Percentiles rank a stretch among this genome's conserved stretches.
Evolutionary conservation across 371 early-diverging fungal genomes (phyloP).

Genomic region (Conidiobolus incongruus): DNA sequence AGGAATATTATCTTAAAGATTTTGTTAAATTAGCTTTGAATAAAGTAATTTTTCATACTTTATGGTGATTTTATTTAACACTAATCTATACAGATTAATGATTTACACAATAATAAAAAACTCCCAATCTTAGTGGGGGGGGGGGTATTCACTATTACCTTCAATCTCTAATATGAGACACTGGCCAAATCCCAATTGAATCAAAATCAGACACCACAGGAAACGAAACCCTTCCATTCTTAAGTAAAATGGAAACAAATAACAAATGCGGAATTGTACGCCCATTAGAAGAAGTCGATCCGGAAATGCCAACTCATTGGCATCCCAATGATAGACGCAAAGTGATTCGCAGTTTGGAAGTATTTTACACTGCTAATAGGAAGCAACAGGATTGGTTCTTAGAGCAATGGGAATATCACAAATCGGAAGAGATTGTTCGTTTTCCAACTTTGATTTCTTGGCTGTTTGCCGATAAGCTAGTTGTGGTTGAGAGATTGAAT

Average conservation of each 20-base stretch:
- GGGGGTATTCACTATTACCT: slow-evolving; percentile 95
- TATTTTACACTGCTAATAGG: slow-evolving; percentile 44
- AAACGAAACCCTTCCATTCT: slow-evolving; percentile 4
- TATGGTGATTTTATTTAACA: background rate
- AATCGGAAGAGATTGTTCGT: slow-evolving; percentile 15
- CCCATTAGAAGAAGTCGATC: slow-evolving; percentile 45
- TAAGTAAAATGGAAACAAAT: slow-evolving; percentile 11
- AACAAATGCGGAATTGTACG: slow-evolving; percentile 19
- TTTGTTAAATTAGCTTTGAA: slow-evolving; percentile 48
- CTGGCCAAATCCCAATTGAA: slow-evolving; percentile 21
- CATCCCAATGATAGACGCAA: slow-evolving; percentile 77
- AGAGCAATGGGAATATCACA: slow-evolving; percentile 24
- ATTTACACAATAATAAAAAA: slow-evolving; percentile 33
- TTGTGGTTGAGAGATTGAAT: slow-evolving; percentile 53
- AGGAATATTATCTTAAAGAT: slow-evolving; percentile 69
- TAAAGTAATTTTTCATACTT: background rate
- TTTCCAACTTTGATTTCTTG: slow-evolving; percentile 58
- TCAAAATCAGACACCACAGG: slow-evolving; percentile 5
- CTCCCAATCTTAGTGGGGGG: slow-evolving; percentile 75
- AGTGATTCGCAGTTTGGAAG: slow-evolving; percentile 50
- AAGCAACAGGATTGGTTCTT: slow-evolving; percentile 43
- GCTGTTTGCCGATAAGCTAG: slow-evolving; percentile 47
- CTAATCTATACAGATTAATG: slow-evolving; percentile 28
- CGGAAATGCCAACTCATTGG: slow-evolving; percentile 76
- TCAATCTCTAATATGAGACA: slow-evolving; percentile 63